Base-by-base conservation (phyloP, 2,329 filamentous ascomycete species). In the Microdochium trichocladiopsis region DNA sequence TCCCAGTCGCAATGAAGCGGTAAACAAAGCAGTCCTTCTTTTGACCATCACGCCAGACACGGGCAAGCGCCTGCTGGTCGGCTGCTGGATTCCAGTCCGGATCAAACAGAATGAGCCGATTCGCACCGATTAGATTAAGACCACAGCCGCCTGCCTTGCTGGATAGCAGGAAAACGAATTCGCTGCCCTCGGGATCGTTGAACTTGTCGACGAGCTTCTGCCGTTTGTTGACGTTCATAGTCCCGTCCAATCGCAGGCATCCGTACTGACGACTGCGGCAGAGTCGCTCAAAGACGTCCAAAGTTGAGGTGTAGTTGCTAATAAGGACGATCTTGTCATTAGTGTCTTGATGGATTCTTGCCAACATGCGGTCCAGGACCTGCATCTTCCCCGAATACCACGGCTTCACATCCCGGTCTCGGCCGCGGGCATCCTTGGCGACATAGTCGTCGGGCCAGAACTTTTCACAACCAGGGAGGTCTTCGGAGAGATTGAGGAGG, bases 1-100 rank as follows among this genome's bases (percentile, higher is more conserved):
- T 96, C 3, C 94, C 94, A 0, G 95, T 97, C 0, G 92, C 89
- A 62, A 99, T 99, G 72, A 99, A 99, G n/a, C 94, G 88, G 69
- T 99, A 99, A 16, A 99, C 94, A 62, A 99, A 99, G 65, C 94
- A 99, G 64, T 99, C 94, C 66, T 99, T 99, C 78, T 95, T 97
- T 70, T 99, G 94, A 0, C 94, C 94, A 62, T 99, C 94, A 77
- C 94, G 89, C 94, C 94, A 99, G 21, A 99, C 94, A 75, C 94
- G 88, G 33, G 94, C 94, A 25, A 99, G 80, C 3, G 94, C 94
- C 72, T 99, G 94, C 69, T 99, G 94, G 64, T 99, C 94, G 1
- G 94, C 92, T 3, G 94, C 94, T 1, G 94, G 94, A 63, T 99
- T 99, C 94, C 94, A 99, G 69, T 94, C 89, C 0, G 94, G 94